Base-by-base conservation (phyloP, 441 rosid species). In the Brassica hybrid region DNA sequence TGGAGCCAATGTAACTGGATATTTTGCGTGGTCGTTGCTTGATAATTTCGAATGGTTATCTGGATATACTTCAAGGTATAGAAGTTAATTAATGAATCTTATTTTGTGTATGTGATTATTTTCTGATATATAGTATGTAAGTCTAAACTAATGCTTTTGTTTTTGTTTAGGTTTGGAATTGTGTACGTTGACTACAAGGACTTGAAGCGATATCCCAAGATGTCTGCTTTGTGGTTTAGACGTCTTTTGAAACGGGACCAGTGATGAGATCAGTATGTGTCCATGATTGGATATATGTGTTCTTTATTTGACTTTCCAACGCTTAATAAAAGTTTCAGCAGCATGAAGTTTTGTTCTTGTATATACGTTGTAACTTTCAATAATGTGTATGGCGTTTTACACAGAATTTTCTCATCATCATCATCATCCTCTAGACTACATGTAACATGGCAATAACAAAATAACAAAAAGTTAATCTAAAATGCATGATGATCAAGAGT, bases 1-100 rank as follows among this genome's bases (percentile, higher is more conserved):
- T 23, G 98, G 99, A 79, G 97, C 97, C 68, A 91, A 96, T 65
- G 85, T 91, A 7, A 66, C 69, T 11, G 99, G 97, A 17, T 94
- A 94, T 83, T 96, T 96, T 17, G 98, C 96, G 0, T 96, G 99
- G 99, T 91, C 98, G 3, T 75, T 96, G 88, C 90, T 96, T 1
- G 98, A 96, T 78, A 96, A 96, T 84, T 96, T 92, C 5, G 98
- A 96, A 80, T 96, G 99, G 99, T 79, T 82, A 73, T 85, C 76
- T 21, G 97, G 97, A 61, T 96, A 90, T 85, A 94, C 98, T 63
- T 87, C 97, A n/a, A 87, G 98, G 84, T 63, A 7, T 1, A 32
- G 1, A 30, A 62, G 48, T 90, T 13, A 89, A 91, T 38, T 59
- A 27, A 30, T 19, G 52, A 59, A 65, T 34, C 38, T 34, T 3